Percentiles rank a stretch among this genome's conserved stretches.
These are phyloP conservation scores for Prunus padus DNA, from an alignment of 306 rosid species.

Conservation along the genomic window DNA sequence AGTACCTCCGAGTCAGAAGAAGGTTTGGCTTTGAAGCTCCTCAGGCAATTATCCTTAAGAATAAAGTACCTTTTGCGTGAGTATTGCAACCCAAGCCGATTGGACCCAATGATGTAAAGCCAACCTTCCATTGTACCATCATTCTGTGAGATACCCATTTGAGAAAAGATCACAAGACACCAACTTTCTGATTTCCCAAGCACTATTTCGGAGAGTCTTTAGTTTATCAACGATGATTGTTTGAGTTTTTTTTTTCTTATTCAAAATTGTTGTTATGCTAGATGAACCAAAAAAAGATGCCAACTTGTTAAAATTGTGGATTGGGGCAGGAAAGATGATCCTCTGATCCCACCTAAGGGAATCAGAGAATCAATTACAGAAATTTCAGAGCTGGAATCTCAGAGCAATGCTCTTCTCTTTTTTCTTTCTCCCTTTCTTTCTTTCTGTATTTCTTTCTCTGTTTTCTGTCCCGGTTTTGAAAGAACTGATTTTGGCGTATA, in stretches of 20 bases:
- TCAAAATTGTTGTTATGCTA: neutral
- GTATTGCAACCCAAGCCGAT: slow-evolving; percentile 57
- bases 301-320: neutral
- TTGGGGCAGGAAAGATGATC: slow-evolving; percentile 26
- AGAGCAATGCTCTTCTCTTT: slow-evolving; percentile 14
- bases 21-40: slow-evolving; percentile 61
- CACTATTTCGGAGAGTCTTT: neutral
- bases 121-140: slow-evolving; percentile 81
- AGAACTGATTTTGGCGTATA: slow-evolving; percentile 39
- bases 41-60: slow-evolving; percentile 60
- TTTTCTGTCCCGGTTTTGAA: slow-evolving; percentile 38
- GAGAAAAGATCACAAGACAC: slow-evolving; percentile 2
- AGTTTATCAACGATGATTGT: neutral
- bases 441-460: slow-evolving; percentile 13
- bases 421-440: neutral
- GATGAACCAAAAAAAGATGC: neutral
- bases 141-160: slow-evolving; percentile 40
- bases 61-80: slow-evolving; percentile 65
- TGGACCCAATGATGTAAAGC: slow-evolving; percentile 65
- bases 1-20: slow-evolving; percentile 53
- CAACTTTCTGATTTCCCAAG: slow-evolving; percentile 8
- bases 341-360: slow-evolving; percentile 69
- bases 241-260: neutral
- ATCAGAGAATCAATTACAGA: slow-evolving; percentile 62
- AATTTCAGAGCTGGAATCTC: slow-evolving; percentile 22